A percentile compares a stretch with the other conserved stretches of the same genome.
phyloP scores from a whole-genome alignment of 169 alveolate genomes.

The Plasmodium relictum region DNA sequence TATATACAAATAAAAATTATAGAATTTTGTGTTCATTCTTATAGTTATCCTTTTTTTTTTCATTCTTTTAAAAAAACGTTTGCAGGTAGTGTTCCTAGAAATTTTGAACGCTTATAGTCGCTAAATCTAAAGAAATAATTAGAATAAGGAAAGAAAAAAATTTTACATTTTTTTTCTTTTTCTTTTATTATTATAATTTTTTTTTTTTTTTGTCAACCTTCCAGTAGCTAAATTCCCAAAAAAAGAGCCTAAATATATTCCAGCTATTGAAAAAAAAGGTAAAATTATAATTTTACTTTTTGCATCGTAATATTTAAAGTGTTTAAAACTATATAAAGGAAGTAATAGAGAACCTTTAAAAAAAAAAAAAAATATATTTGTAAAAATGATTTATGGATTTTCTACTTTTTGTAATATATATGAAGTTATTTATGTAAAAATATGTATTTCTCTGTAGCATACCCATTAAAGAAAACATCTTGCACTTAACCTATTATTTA shows the following conservation, averaged over 20 bases:
- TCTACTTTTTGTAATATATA: not conserved
- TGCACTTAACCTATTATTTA: conserved; percentile 4
- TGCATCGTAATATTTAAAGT: conserved; percentile 51
- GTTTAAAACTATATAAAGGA: conserved; percentile 27
- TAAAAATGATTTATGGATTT: not conserved
- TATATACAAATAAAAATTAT: too few species aligned
- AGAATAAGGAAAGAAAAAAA: not conserved
- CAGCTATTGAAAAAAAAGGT: conserved; percentile 56
- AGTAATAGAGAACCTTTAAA: conserved; percentile 34
- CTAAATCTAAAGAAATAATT: conserved; percentile 23
- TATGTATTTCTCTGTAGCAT: not conserved
- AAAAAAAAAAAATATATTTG: not conserved
- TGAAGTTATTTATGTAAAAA: not conserved
- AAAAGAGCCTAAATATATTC: conserved; percentile 55
- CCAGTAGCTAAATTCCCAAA: conserved; percentile 51
- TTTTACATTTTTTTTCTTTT: too few species aligned
- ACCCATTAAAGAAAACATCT: not conserved
- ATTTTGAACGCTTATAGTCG: conserved; percentile 53
- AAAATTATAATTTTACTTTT: conserved; percentile 41
- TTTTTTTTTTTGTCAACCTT: conserved; percentile 6
- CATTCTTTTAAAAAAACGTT: conserved; percentile 42
- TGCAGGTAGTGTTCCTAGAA: conserved; percentile 74
- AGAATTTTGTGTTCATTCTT: too few species aligned
- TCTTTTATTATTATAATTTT: too few species aligned
- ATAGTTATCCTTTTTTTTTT: not conserved